These are phyloP conservation scores for Hevea brasiliensis DNA, from an alignment of 345 rosid genomes.

Conservation along the genomic window DNA sequence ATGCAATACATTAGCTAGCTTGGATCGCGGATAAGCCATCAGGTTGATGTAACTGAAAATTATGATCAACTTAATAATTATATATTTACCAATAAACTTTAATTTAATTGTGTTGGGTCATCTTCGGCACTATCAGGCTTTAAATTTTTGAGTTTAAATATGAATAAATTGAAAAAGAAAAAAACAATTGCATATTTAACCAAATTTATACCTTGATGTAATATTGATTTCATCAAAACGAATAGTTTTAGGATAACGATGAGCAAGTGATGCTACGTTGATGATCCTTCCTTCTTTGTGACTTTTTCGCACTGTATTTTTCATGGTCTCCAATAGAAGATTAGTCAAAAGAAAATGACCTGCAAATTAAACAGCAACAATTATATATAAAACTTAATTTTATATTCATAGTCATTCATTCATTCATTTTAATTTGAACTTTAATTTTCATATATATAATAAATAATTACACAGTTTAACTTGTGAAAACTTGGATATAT, in stretches of 20 bases:
- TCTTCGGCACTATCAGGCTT: too few species aligned
- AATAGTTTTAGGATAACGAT: constrained; percentile 43
- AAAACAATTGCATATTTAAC: too few species aligned
- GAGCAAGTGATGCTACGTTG: constrained; percentile 40
- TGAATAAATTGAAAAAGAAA: too few species aligned
- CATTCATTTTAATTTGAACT: too few species aligned
- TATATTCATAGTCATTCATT: neutral
- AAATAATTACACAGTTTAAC: too few species aligned
- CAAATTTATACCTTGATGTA: constrained; percentile 43
- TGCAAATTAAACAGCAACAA: constrained; percentile 19
- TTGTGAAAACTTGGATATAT: too few species aligned
- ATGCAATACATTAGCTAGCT: constrained; percentile 77
- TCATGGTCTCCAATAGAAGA: constrained; percentile 49
- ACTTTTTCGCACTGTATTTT: constrained; percentile 40
- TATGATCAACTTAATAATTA: too few species aligned
- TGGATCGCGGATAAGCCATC: constrained; percentile 56
- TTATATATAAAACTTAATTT: neutral
- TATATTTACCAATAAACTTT: too few species aligned
- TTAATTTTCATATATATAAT: too few species aligned
- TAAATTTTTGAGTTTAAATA: too few species aligned
- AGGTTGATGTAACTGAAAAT: constrained; percentile 45
- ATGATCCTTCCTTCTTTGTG: constrained; percentile 50
- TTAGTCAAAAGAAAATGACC: constrained; percentile 57
- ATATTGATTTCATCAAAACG: constrained; percentile 44
- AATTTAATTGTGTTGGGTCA: too few species aligned